Conservation (phyloP, 106 monocot species). For the Chionographis japonica region DNA sequence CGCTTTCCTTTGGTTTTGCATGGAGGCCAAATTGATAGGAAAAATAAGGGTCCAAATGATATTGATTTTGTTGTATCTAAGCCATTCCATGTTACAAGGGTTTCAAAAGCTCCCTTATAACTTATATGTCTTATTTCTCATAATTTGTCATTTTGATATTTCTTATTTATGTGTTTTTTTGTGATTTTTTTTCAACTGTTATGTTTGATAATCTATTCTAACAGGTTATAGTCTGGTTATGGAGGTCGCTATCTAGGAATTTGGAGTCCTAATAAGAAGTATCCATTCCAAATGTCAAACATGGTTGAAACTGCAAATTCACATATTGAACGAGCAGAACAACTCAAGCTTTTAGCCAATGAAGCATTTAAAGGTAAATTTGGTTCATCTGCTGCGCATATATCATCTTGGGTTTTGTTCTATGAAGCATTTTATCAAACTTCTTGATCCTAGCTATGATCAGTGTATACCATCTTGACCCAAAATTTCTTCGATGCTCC, state of each 20-base stretch:
- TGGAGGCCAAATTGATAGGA: no score
- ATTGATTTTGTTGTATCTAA: no score
- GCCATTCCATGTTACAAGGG: no score
- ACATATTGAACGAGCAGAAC: constrained; percentile 57
- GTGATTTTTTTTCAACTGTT: neutral
- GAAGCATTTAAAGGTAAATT: constrained; percentile 79
- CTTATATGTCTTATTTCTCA: no score
- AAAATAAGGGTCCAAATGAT: no score
- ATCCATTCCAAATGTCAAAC: constrained; percentile 13
- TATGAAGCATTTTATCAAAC: neutral
- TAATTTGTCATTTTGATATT: no score
- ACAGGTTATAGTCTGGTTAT: neutral
- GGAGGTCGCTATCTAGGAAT: constrained; percentile 7
- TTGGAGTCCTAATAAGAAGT: neutral
- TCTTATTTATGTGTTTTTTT: no score
- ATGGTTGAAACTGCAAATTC: constrained; percentile 45
- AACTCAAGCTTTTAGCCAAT: constrained; percentile 75
- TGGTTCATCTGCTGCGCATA: neutral
- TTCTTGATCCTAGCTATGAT: no score
- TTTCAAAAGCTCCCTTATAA: no score
- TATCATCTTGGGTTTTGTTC: neutral
- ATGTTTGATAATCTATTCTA: neutral
- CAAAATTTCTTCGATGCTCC: no score
- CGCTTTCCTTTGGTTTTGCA: no score
- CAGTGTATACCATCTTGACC: no score